Evolutionary conservation across 306 rosid genomes (phyloP).

Genomic region (Cotoneaster glaucophyllus): DNA sequence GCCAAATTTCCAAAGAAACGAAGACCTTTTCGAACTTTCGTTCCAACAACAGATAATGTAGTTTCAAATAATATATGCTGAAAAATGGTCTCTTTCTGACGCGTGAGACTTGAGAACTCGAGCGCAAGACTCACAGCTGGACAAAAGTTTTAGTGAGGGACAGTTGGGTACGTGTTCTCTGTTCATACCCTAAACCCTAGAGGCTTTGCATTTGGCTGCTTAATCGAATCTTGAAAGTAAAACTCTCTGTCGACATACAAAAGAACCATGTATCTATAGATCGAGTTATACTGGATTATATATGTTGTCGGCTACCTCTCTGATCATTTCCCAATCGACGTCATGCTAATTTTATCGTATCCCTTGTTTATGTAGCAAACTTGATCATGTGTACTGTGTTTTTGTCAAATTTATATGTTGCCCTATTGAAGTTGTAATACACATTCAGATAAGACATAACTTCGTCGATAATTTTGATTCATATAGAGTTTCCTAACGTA

Average conservation of each 20-base stretch:
- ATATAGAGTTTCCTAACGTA: no score
- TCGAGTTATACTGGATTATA: background rate
- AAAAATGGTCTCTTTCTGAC: constrained; percentile 19
- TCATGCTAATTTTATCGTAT: no score
- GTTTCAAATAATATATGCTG: background rate
- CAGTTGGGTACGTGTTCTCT: background rate
- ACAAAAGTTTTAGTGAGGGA: background rate
- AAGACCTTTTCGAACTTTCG: constrained; percentile 36
- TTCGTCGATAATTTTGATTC: background rate
- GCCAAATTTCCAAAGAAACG: constrained; percentile 21
- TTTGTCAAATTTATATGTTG: no score
- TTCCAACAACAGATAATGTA: constrained; percentile 2
- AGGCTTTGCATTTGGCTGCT: background rate
- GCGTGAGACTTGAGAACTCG: constrained; percentile 30
- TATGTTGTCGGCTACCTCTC: background rate
- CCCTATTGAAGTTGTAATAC: no score
- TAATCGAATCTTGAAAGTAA: background rate
- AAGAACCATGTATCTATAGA: background rate
- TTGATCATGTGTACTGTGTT: background rate
- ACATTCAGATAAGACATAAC: background rate
- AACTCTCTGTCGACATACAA: background rate
- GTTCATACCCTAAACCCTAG: background rate
- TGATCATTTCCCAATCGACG: background rate
- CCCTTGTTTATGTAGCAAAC: background rate
- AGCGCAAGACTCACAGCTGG: constrained; percentile 18